phyloP scores from a whole-genome alignment of 345 rosid genomes.

The Microcos paniculata region DNA sequence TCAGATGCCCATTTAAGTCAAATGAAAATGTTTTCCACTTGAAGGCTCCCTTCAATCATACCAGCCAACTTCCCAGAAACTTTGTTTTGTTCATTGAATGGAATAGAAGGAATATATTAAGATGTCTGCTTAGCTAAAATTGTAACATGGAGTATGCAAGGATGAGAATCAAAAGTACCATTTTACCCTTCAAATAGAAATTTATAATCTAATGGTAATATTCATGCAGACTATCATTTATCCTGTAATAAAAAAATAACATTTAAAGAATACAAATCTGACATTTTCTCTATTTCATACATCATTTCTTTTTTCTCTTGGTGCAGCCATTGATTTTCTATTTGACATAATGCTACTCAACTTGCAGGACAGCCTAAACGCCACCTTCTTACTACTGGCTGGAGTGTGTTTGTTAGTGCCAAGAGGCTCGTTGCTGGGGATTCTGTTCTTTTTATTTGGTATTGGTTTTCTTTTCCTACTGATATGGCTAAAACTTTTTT shows the following conservation, averaged over 20 bases:
- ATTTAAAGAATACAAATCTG: no score
- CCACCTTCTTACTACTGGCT: slow-evolving; percentile 48
- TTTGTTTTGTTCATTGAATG: no score
- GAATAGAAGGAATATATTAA: no score
- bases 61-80: neutral
- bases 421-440: slow-evolving; percentile 49
- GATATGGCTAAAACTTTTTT: neutral
- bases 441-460: slow-evolving; percentile 49
- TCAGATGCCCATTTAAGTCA: neutral
- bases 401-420: slow-evolving; percentile 54
- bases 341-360: neutral
- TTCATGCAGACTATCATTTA: no score
- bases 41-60: neutral
- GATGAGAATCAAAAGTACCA: no score
- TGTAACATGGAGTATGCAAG: no score
- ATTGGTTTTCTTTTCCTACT: neutral
- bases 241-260: no score
- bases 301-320: no score
- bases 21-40: neutral
- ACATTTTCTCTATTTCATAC: no score
- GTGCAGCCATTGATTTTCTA: neutral
- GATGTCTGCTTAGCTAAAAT: no score
- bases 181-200: no score
- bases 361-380: slow-evolving; percentile 51
- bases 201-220: no score